Percentiles rank a stretch among this genome's conserved stretches.
phyloP scores from a whole-genome alignment of 2,329 filamentous ascomycete species.

The Botrytis sinoallii region DNA sequence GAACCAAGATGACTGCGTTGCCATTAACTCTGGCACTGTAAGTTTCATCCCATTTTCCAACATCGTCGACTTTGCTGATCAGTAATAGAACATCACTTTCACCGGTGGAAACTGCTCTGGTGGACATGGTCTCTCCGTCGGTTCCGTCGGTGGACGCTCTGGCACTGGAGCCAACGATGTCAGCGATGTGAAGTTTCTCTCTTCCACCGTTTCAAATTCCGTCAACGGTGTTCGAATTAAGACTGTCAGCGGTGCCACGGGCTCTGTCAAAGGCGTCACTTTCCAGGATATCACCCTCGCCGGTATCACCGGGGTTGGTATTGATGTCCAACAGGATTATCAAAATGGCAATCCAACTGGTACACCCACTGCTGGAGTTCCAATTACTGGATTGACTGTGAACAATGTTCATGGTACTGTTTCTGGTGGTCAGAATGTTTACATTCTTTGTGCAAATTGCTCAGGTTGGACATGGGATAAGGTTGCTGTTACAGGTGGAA shows the following conservation, averaged over 20 bases:
- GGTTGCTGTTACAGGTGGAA: conserved; percentile 51
- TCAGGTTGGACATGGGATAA: conserved; percentile 54
- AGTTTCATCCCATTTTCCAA: background rate
- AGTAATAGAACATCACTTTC: conserved; percentile 30
- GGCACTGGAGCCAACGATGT: conserved; percentile 54
- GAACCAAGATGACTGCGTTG: conserved; percentile 60
- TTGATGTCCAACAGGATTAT: conserved; percentile 58
- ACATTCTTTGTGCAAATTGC: conserved; percentile 53
- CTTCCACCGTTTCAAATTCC: conserved; percentile 48
- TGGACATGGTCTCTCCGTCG: conserved; percentile 52
- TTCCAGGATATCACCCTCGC: conserved; percentile 52
- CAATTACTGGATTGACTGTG: conserved; percentile 50
- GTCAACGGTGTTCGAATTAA: conserved; percentile 48
- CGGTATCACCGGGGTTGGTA: conserved; percentile 44
- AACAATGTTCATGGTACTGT: conserved; percentile 45
- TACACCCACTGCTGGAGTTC: conserved; percentile 41
- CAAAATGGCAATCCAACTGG: conserved; percentile 31
- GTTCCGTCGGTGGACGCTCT: conserved; percentile 52
- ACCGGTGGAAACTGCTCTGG: conserved; percentile 33
- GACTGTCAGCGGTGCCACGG: conserved; percentile 38
- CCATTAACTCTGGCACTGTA: conserved; percentile 52
- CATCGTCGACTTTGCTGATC: background rate
- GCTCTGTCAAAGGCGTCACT: conserved; percentile 47
- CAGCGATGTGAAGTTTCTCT: conserved; percentile 48
- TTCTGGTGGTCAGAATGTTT: conserved; percentile 42